Base-by-base conservation (phyloP, 805 yeast species). In the Nakazawaea ernobii region DNA sequence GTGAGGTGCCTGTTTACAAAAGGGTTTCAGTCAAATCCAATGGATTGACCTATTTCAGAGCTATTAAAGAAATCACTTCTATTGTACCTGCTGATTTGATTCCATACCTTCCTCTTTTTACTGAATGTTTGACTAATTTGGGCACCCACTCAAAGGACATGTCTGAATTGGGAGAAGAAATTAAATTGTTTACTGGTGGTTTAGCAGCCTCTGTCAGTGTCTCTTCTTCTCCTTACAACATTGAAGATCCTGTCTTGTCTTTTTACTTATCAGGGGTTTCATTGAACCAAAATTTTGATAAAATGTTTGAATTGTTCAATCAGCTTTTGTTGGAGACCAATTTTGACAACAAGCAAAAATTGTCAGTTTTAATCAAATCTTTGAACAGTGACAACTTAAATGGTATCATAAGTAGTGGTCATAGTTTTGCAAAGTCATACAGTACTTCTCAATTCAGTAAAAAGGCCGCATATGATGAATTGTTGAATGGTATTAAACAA, bases 131-230 rank as follows among this genome's bases (percentile, higher is more conserved):
- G 51, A 85, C 95, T 3, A 88, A 83, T 59, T 71, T 94, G 52
- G 99, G 99, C n/a, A 92, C 99, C 1, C 61, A 69, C 7, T 58
- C 64, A 8, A 81, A 84, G 49, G 61, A 84, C 0, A 87, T 87
- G 77, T 86, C 88, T 20, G 84, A 82, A 33, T 74, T 94, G 49
- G 98, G 92, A 59, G 90, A 91, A 54, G 80, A 82, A 39, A 90
- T 94, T 55, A 87, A 84, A 59, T 69, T 83, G 43, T 73, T 75
- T 48, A 90, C 98, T 0, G 98, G 98, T 26, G 97, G 97, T 0
- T 63, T 94, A 15, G 70, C 80, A 4, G 76, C 90, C n/a, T 71
- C 77, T 17, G 69, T 80, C 7, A 70, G 77, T 51, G 77, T 81
- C 1, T 74, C 74, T 40, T 68, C 84, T 4, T 73, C 80, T 38